Evolutionary conservation across 2,329 filamentous ascomycete genomes (phyloP), one percentile per base, ranked within the genome.

Genomic region (Colletotrichum lini): DNA sequence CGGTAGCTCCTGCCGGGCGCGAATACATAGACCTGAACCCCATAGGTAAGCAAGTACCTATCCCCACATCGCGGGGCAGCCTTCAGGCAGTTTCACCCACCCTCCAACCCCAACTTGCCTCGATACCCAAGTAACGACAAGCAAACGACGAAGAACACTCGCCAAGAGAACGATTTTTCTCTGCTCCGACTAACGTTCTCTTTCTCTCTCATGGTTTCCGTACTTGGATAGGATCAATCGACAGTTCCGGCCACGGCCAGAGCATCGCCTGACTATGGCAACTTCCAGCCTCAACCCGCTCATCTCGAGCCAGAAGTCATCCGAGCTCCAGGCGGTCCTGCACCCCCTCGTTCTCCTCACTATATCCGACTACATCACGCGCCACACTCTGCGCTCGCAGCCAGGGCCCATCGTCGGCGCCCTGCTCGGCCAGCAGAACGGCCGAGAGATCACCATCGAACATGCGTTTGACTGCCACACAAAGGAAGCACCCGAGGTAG

Each of bases 301-400:
- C 73, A 80, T 94, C 57, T 93, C 92, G 7, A 87, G 86, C 69
- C 87, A 90, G 77, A 92, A 91, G 81, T 87, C 90, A 75, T 88
- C 89, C 52, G 94, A 96, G 81, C 90, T 97, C 54, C 92, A 94
- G 74, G 90, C 95, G 67, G 91, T 95, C 76, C 90, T 99, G 21
- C 96, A 99, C 78, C 96, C 96, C 35, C 91, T 99, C 59, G 95
- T 98, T 63, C 92, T 98, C 75, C 93, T 99, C 83, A 97, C 93
- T 74, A 96, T 99, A 77, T 98, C 96, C 76, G 96, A 99, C 82
- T 97, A 97, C 81, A 95, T 98, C 80, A 97, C 96, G 70, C 91
- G 96, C 72, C 95, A 98, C 81, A 94, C 92, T 1, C 88, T 98
- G 67, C 91, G 96, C 70, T 85, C 90, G 63, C 91, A 95, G 77